phyloP scores from a whole-genome alignment of 108 stramenopile species.

The Cyclotella distinguenda region DNA sequence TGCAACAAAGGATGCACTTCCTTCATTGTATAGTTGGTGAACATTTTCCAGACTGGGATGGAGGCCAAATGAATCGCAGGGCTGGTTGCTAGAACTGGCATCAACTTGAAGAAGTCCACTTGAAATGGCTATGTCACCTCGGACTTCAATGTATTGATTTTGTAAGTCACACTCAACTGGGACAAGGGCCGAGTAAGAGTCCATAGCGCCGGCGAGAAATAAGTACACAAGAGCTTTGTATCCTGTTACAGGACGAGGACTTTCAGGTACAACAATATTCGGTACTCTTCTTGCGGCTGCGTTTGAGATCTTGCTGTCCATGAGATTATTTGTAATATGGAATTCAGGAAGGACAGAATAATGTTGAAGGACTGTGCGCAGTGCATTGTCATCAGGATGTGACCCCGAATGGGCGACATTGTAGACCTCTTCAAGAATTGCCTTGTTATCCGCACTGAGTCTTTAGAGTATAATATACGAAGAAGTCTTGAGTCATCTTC shows the following conservation, averaged over 20 bases:
- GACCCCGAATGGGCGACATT: background rate
- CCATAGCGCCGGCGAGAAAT: constrained; percentile 38
- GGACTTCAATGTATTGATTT: constrained; percentile 19
- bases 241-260: constrained; percentile 22
- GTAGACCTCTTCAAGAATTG: constrained; percentile 23
- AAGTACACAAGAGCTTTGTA: constrained; percentile 54
- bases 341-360: constrained; percentile 39
- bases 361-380: constrained; percentile 10
- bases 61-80: constrained; percentile 45
- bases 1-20: constrained; percentile 43
- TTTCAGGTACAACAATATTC: constrained; percentile 9
- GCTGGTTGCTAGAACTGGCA: constrained; percentile 16
- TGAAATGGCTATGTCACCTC: constrained; percentile 32
- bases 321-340: constrained; percentile 33
- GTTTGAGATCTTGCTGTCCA: background rate
- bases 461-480: background rate
- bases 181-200: constrained; percentile 31
- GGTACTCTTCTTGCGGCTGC: constrained; percentile 1
- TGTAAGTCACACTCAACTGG: constrained; percentile 23
- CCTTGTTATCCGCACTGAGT: constrained; percentile 3
- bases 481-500: background rate
- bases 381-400: constrained; percentile 13
- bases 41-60: constrained; percentile 26
- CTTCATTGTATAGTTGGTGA: constrained; percentile 35
- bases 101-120: constrained; percentile 10